A percentile compares a stretch with the other conserved stretches of the same genome.
These are phyloP conservation scores for Backusella westeae DNA, from an alignment of 192 early-diverging fungal species.

Conservation along the genomic window DNA sequence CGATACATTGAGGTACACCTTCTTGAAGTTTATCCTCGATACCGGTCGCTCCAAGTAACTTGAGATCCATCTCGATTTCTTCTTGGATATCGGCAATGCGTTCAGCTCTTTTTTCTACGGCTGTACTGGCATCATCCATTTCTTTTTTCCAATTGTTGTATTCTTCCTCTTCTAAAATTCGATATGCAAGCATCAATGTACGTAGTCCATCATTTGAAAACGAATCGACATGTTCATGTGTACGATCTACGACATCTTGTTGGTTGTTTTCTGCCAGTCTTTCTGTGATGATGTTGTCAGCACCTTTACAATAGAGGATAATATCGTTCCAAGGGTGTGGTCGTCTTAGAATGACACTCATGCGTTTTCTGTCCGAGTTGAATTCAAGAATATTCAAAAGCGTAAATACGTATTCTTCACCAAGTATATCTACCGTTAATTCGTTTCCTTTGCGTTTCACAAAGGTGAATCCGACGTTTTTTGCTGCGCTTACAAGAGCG, in stretches of 20 bases:
- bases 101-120: constrained; percentile 70
- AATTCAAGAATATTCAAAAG: constrained; percentile 90
- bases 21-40: constrained; percentile 98
- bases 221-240: constrained; percentile 64
- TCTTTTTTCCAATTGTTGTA: constrained; percentile 74
- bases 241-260: constrained; percentile 53
- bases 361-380: constrained; percentile 93
- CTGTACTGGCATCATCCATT: constrained; percentile 70
- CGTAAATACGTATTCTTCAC: constrained; percentile 65
- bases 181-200: constrained; percentile 85
- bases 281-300: constrained; percentile 94
- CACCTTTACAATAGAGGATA: constrained; percentile 89
- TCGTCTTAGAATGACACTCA: constrained; percentile 82
- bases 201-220: constrained; percentile 88
- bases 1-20: constrained; percentile 91
- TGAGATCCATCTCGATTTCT: constrained; percentile 78
- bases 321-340: constrained; percentile 77
- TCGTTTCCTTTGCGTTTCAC: constrained; percentile 50
- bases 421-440: constrained; percentile 69
- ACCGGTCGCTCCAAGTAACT: constrained; percentile 88
- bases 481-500: constrained; percentile 77
- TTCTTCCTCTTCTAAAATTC: constrained; percentile 64
- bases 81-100: constrained; percentile 70
- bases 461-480: constrained; percentile 77
- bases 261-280: constrained; percentile 52